Evolutionary conservation across 2,329 filamentous ascomycete genomes (phyloP).

Genomic region (Plenodomus biglobosus): DNA sequence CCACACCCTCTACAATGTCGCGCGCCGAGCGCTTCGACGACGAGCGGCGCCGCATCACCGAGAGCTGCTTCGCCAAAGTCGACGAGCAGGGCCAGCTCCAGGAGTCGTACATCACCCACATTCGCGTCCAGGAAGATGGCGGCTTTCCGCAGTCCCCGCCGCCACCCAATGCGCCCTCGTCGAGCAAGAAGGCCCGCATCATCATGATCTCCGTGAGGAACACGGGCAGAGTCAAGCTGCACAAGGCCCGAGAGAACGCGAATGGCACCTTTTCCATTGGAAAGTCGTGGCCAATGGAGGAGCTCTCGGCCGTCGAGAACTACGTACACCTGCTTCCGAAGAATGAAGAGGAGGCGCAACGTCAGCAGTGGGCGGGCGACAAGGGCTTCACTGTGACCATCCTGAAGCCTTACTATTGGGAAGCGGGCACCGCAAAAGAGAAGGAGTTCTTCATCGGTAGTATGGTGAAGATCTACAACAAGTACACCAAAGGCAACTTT

Average conservation of each 20-base stretch:
- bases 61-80: conserved; percentile 90
- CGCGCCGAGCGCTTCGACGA: conserved; percentile 90
- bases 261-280: conserved; percentile 96
- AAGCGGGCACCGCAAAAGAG: conserved; percentile 89
- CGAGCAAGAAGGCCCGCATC: conserved; percentile 82
- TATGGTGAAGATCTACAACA: conserved; percentile 92
- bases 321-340: conserved; percentile 65
- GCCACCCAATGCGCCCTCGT: conserved; percentile 71
- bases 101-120: conserved; percentile 98
- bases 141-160: conserved; percentile 80
- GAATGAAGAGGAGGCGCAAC: conserved; percentile 62
- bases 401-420: conserved; percentile 96
- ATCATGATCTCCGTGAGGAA: conserved; percentile 93
- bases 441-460: conserved; percentile 99
- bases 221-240: conserved; percentile 88
- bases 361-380: conserved; percentile 75
- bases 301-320: conserved; percentile 79
- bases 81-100: conserved; percentile 80
- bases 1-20: conserved; percentile 37
- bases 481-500: conserved; percentile 73
- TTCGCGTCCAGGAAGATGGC: conserved; percentile 85
- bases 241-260: conserved; percentile 94
- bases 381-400: conserved; percentile 86
- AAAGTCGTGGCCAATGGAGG: conserved; percentile 97
- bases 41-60: conserved; percentile 90